phyloP scores from a whole-genome alignment of 1,284 basidiomycete genomes.

The Paramarasmius palmivorus region DNA sequence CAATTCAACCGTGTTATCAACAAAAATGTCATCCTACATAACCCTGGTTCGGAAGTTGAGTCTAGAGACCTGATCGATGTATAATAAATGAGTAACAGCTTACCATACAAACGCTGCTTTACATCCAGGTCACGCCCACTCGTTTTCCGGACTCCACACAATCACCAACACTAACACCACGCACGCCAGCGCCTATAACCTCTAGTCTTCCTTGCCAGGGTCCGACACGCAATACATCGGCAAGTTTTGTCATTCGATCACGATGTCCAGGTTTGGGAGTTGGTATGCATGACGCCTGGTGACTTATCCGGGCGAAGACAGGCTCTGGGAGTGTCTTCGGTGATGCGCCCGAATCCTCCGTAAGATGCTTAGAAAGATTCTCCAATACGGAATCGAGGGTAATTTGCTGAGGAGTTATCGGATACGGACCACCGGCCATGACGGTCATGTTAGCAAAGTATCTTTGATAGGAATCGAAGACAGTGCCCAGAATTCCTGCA shows the following conservation, averaged over 20 bases:
- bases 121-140: slow-evolving; percentile 45
- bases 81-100: too few species aligned
- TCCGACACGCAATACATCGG: slow-evolving; percentile 37
- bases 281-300: slow-evolving; percentile 81
- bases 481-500: slow-evolving; percentile 73
- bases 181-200: slow-evolving; percentile 85
- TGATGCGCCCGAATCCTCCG: slow-evolving; percentile 44
- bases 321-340: slow-evolving; percentile 54
- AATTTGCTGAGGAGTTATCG: slow-evolving; percentile 20
- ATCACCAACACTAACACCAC: slow-evolving; percentile 89
- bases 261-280: slow-evolving; percentile 78
- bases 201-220: slow-evolving; percentile 65
- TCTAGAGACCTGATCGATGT: too few species aligned
- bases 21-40: too few species aligned
- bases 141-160: slow-evolving; percentile 76
- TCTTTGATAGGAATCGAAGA: slow-evolving; percentile 82
- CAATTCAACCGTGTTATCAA: too few species aligned
- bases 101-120: background rate
- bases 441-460: slow-evolving; percentile 78
- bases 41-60: too few species aligned
- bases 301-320: slow-evolving; percentile 51
- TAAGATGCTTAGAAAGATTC: slow-evolving; percentile 28
- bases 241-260: slow-evolving; percentile 66
- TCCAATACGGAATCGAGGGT: slow-evolving; percentile 11
- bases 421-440: slow-evolving; percentile 89